Evolutionary conservation across 371 early-diverging fungal genomes (phyloP), one percentile per base, ranked within the genome.

Genomic region (Mortierella sp.): DNA sequence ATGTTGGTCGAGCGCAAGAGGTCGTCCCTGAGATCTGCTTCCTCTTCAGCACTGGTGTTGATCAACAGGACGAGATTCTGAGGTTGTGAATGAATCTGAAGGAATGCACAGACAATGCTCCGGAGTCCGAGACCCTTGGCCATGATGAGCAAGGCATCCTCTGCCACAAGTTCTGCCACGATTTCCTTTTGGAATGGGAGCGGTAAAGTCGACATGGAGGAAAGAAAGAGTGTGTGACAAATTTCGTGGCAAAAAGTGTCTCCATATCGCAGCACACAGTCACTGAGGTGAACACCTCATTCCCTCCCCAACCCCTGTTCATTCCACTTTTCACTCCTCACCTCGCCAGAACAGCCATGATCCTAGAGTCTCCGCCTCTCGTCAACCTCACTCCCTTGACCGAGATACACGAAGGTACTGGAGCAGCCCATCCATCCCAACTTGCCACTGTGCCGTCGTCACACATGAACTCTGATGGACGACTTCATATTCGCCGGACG

Each of bases 141-240:
- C 47, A 91, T 78, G 16, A 98, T 85, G 40, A 96, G 80, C n/a
- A 98, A 79, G 1, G 90, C 95, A 79, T 95, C 95, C 54, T 92
- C 89, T 12, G 81, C 81, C 3, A 90, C 82, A 22, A 94, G 63
- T 31, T 89, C 89, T 34, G 87, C 83, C 2, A 94, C 67, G 52
- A 94, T 90, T 58, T 87, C 84, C 31, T 86, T 85, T 61, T 94
- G 94, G 60, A 90, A 94, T 64, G 85, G 82, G 16, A 93, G 61
- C 9, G 74, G 71, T 13, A 80, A 40, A 17, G 77, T 37, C 2
- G 71, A 60, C 60, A 55, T 64, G 24, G 7, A 25, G 55, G 14
- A 44, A 43, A 3, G n/a, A 41, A 41, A 24, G 54, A 47, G 25
- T 22, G 40, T 34, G 39, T 7, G 21, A 19, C 24, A 29, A 19